Percentiles rank a stretch among this genome's conserved stretches.
These are phyloP conservation scores for Rhizopus delemar DNA, from an alignment of 371 early-diverging fungal species.

Conservation along the genomic window DNA sequence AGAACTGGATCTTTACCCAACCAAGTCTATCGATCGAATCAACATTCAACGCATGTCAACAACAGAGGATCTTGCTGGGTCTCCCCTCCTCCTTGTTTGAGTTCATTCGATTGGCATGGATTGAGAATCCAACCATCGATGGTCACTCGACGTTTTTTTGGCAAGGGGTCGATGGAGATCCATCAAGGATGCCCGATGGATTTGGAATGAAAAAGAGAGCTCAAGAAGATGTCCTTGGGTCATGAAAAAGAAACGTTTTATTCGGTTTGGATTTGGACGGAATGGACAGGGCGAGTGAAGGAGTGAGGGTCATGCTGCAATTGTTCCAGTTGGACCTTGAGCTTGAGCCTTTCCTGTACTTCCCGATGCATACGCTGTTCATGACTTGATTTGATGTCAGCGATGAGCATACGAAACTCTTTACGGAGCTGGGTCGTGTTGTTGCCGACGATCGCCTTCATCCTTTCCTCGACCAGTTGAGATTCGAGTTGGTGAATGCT, in stretches of 20 bases:
- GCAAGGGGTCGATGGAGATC: too few relatives aligned
- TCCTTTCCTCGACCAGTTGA: slow-evolving; percentile 43
- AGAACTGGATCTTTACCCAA: too few relatives aligned
- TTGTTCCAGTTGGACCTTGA: slow-evolving; percentile 50
- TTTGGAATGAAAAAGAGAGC: too few relatives aligned
- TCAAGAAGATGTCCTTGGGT: too few relatives aligned
- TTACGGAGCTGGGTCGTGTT: slow-evolving; percentile 55
- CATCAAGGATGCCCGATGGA: too few relatives aligned
- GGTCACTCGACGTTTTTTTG: too few relatives aligned
- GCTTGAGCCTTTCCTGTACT: slow-evolving; percentile 46
- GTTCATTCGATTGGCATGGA: too few relatives aligned
- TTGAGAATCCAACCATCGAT: too few relatives aligned
- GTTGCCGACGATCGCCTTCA: slow-evolving; percentile 30
- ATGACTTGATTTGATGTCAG: slow-evolving; percentile 56
- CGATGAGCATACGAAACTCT: slow-evolving; percentile 60
- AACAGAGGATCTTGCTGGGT: too few relatives aligned
- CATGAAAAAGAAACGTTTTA: not conserved
- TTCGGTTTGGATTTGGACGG: not conserved
- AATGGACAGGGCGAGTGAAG: not conserved
- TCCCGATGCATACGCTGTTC: slow-evolving; percentile 53
- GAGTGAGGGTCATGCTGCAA: slow-evolving; percentile 6
- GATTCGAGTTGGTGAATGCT: slow-evolving; percentile 37
- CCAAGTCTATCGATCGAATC: too few relatives aligned
- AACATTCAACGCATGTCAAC: too few relatives aligned
- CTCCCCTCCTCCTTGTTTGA: too few relatives aligned